phyloP scores from a whole-genome alignment of 805 yeast species.

The Ascoidea tarda region DNA sequence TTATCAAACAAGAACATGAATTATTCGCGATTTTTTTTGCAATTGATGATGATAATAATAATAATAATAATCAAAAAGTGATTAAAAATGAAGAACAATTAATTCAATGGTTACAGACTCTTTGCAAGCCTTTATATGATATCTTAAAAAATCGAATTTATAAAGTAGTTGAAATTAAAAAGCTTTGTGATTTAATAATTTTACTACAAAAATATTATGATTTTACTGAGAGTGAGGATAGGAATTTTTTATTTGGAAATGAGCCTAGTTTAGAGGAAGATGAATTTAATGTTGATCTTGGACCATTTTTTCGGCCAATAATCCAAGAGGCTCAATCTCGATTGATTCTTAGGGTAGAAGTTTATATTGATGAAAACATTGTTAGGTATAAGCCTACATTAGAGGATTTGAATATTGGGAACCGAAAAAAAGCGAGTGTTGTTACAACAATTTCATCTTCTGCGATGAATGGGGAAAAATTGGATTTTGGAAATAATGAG shows the following conservation, averaged over 20 bases:
- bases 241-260: slow-evolving; percentile 1
- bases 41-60: slow-evolving; percentile 3
- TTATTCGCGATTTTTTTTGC: slow-evolving; percentile 26
- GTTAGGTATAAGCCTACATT: slow-evolving; percentile 51
- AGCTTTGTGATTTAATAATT: slow-evolving; percentile 63
- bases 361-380: slow-evolving; percentile 54
- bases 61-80: background rate
- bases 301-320: slow-evolving; percentile 53
- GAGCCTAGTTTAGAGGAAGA: slow-evolving; percentile 12
- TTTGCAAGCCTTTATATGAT: slow-evolving; percentile 73
- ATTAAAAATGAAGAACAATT: slow-evolving; percentile 16
- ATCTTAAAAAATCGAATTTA: slow-evolving; percentile 49
- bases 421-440: slow-evolving; percentile 13
- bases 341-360: slow-evolving; percentile 66
- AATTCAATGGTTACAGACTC: slow-evolving; percentile 42
- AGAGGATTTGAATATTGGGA: slow-evolving; percentile 52
- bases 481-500: background rate
- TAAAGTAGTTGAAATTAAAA: slow-evolving; percentile 53
- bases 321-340: slow-evolving; percentile 69
- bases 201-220: slow-evolving; percentile 56
- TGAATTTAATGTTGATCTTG: slow-evolving; percentile 28
- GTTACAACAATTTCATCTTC: background rate
- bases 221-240: slow-evolving; percentile 30
- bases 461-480: slow-evolving; percentile 1
- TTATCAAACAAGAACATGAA: slow-evolving; percentile 45